phyloP scores from a whole-genome alignment of 2,329 filamentous ascomycete species.

The Karstenula rhodostoma region DNA sequence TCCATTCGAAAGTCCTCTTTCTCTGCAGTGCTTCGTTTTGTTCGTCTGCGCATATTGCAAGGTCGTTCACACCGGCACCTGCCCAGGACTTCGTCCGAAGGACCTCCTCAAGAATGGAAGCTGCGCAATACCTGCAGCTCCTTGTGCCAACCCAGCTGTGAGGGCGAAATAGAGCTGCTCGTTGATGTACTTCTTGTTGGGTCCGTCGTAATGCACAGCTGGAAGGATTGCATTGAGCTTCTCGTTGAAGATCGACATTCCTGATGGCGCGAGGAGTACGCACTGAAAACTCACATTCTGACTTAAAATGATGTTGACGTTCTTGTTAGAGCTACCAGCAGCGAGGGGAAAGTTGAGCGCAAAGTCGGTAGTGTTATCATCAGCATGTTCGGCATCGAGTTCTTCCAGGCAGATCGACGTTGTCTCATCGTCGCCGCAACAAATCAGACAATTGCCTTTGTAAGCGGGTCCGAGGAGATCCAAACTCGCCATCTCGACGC shows the following conservation, averaged over 20 bases:
- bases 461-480: no score
- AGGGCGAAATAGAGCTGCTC: conserved; percentile 44
- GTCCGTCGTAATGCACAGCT: conserved; percentile 34
- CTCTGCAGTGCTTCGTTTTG: neutral
- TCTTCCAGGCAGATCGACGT: conserved; percentile 46
- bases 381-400: conserved; percentile 26
- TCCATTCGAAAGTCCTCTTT: conserved; percentile 35
- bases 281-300: conserved; percentile 49
- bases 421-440: conserved; percentile 21
- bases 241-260: conserved; percentile 43
- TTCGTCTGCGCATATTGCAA: neutral
- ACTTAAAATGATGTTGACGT: conserved; percentile 39
- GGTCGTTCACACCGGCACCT: neutral
- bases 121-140: conserved; percentile 14
- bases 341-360: conserved; percentile 46
- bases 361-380: conserved; percentile 44
- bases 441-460: no score
- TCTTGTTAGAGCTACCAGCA: conserved; percentile 35
- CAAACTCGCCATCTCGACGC: conserved; percentile 23
- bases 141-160: conserved; percentile 40
- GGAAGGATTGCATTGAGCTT: conserved; percentile 38
- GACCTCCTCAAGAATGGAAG: neutral
- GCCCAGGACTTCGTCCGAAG: neutral
- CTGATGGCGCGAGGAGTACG: conserved; percentile 30
- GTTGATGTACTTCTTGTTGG: conserved; percentile 45